Base-by-base conservation (phyloP, 2,329 filamentous ascomycete species). In the Botryotinia globosa region DNA sequence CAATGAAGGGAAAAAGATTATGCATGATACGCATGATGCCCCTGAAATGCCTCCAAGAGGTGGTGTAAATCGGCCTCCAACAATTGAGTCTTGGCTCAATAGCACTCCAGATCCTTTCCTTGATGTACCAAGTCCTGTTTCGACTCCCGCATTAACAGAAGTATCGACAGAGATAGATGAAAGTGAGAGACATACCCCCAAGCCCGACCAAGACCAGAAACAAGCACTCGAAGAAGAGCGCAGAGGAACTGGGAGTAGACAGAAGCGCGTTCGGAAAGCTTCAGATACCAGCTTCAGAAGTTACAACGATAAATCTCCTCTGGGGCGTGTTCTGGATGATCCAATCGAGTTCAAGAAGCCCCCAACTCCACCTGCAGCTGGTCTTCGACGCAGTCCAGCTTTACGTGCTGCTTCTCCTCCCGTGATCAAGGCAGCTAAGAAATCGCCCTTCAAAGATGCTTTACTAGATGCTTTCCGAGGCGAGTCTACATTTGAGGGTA, bases 1-100 rank as follows among this genome's bases (percentile, higher is more conserved):
- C 73, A 87, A 84, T 62, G 89, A 89, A 73, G 88, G 88, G 67
- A 90, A 87, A 81, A 90, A 90, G 80, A 90, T 91, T 20, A 86
- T 91, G 54, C 86, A 89, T 22, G 88, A 91, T 72, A 85, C 85
- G 72, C 85, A 85, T 61, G 89, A 91, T 68, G 39, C 70, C 18
- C 70, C 70, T 32, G 70, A 72, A 48, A 56, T 68, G 42, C 85
- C 87, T 5, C 85, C 85, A 1, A 85, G 85, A 65, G 84, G 85
- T 12, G 81, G 83, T 2, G 81, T 82, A 4, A 90, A 90, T 74
- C 86, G 88, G 61, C 89, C 89, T 8, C 87, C 86, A 1, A 90
- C 85, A 77, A 91, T 91, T 71, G 89, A 91, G 78, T 89, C 86
- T 34, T 91, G 89, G 89, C 82, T 91, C 39, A 88, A 87, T 77